Evolutionary conservation across 257 asterid species (phyloP).

Genomic region (Gentiana dahurica): DNA sequence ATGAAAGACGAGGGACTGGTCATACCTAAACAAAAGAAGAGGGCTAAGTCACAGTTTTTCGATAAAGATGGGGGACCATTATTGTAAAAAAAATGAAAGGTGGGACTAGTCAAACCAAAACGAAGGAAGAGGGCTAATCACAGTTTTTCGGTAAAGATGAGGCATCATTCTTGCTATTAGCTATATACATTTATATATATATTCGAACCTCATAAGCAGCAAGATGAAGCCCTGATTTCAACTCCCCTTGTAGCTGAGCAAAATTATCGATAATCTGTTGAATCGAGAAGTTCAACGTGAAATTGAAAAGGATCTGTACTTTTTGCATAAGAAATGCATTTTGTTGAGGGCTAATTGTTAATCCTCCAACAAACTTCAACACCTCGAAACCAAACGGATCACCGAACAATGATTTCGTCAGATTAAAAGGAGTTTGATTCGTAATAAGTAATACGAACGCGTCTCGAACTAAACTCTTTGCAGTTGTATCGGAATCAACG

Average conservation of each 20-base stretch:
- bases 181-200: background rate
- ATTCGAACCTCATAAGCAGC: constrained; percentile 63
- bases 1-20: too few relatives aligned
- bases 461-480: constrained; percentile 22
- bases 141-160: too few relatives aligned
- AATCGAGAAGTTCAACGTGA: constrained; percentile 82
- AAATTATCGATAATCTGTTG: constrained; percentile 57
- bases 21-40: too few relatives aligned
- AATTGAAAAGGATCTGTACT: constrained; percentile 73
- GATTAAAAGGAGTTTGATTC: constrained; percentile 31
- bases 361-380: constrained; percentile 81
- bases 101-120: too few relatives aligned
- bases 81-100: too few relatives aligned
- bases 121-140: too few relatives aligned
- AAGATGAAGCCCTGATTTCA: constrained; percentile 61
- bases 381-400: constrained; percentile 71
- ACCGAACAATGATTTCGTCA: constrained; percentile 71
- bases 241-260: constrained; percentile 54
- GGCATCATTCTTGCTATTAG: too few relatives aligned
- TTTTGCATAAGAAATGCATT: constrained; percentile 69
- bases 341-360: constrained; percentile 73
- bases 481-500: constrained; percentile 29
- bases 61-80: too few relatives aligned
- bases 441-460: constrained; percentile 22
- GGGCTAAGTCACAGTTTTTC: too few relatives aligned